Conservation (phyloP, 768 basidiomycete species). For the Termitomyces sp. region DNA sequence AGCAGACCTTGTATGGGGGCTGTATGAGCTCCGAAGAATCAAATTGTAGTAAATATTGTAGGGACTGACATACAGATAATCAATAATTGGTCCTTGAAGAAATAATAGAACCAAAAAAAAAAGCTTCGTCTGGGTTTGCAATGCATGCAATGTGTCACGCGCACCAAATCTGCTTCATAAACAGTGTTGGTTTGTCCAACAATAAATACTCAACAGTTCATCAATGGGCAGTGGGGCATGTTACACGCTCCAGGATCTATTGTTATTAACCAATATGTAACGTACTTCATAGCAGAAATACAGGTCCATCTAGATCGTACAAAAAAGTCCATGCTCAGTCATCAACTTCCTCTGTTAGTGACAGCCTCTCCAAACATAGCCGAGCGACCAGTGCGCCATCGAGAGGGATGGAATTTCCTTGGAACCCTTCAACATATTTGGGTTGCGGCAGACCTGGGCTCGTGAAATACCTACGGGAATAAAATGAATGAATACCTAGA, state of each 20-base stretch:
- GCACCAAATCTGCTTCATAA: too few relatives aligned
- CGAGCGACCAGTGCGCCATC: constrained; percentile 66
- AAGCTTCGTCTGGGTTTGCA: too few relatives aligned
- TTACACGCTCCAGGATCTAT: neutral
- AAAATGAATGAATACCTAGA: neutral
- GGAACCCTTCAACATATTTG: constrained; percentile 85
- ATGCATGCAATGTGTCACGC: too few relatives aligned
- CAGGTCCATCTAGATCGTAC: neutral
- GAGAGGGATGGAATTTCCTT: constrained; percentile 81
- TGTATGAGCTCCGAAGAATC: too few relatives aligned
- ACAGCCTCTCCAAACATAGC: constrained; percentile 54
- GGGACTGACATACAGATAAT: too few relatives aligned
- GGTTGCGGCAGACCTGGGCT: constrained; percentile 66
- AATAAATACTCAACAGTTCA: too few relatives aligned
- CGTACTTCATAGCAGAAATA: neutral
- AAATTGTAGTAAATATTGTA: too few relatives aligned
- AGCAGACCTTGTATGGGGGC: too few relatives aligned
- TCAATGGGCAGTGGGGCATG: too few relatives aligned
- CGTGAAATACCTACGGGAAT: constrained; percentile 57
- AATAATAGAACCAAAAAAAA: too few relatives aligned
- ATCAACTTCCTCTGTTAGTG: constrained; percentile 56
- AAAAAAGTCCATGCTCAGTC: constrained; percentile 32
- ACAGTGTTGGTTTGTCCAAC: too few relatives aligned
- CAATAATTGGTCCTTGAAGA: too few relatives aligned
- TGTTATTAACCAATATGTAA: neutral